Evolutionary conservation across 1,139 yeast species (phyloP).

Genomic region (Yamadazyma pseudoaaseri): DNA sequence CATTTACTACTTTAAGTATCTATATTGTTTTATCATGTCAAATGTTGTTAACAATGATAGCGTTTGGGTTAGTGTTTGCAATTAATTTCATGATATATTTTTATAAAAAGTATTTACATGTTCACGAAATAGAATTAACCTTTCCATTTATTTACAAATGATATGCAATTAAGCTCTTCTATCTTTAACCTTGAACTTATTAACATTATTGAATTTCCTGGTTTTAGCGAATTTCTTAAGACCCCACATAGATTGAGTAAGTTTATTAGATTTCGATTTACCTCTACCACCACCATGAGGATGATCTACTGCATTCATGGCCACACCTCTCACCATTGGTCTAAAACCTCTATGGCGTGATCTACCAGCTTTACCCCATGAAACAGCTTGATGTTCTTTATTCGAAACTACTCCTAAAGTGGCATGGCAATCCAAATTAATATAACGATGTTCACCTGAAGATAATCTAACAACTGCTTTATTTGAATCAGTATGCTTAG

Average conservation of each 20-base stretch:
- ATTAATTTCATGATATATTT: neutral
- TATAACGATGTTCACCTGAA: slow-evolving; percentile 92
- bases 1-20: slow-evolving; percentile 8
- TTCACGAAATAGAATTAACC: neutral
- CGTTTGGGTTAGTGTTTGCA: slow-evolving; percentile 6
- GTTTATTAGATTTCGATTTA: slow-evolving; percentile 93
- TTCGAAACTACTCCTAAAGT: slow-evolving; percentile 95
- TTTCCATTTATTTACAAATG: slow-evolving; percentile 4
- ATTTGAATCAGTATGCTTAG: slow-evolving; percentile 69
- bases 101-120: neutral
- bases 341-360: slow-evolving; percentile 89
- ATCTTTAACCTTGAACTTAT: slow-evolving; percentile 82
- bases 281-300: slow-evolving; percentile 99
- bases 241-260: slow-evolving; percentile 97
- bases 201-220: slow-evolving; percentile 82
- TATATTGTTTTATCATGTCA: slow-evolving; percentile 18
- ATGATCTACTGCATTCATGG: slow-evolving; percentile 96
- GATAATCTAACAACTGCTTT: slow-evolving; percentile 79
- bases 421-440: slow-evolving; percentile 84
- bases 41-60: slow-evolving; percentile 6
- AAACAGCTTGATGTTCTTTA: slow-evolving; percentile 84
- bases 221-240: slow-evolving; percentile 93
- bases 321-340: slow-evolving; percentile 97
- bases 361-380: slow-evolving; percentile 98
- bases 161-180: slow-evolving; percentile 45